These are phyloP conservation scores for Kluyveromyces siamensis DNA, from an alignment of 805 yeast genomes.

Conservation along the genomic window DNA sequence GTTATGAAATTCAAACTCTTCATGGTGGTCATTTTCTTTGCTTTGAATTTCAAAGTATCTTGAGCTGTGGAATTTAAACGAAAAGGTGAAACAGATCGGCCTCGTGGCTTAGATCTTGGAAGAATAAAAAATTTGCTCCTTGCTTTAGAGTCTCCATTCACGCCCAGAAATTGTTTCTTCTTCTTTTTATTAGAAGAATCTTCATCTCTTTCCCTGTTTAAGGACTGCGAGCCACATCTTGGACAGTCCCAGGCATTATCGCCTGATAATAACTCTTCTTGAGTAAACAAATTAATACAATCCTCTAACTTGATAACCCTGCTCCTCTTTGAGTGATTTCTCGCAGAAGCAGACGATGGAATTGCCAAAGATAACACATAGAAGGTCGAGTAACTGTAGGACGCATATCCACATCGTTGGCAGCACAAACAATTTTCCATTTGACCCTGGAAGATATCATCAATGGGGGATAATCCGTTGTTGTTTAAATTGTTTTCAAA, in stretches of 20 bases:
- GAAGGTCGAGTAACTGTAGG: constrained; percentile 53
- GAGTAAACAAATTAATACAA: constrained; percentile 51
- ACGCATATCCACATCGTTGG: constrained; percentile 52
- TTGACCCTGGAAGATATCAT: constrained; percentile 64
- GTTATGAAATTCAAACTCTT: constrained; percentile 70
- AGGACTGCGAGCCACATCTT: constrained; percentile 35
- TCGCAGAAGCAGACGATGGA: constrained; percentile 30
- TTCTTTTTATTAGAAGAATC: constrained; percentile 4
- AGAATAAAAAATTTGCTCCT: constrained; percentile 15
- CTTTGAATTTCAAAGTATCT: constrained; percentile 6
- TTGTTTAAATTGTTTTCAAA: constrained; percentile 38
- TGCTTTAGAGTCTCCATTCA: constrained; percentile 2
- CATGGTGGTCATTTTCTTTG: constrained; percentile 35
- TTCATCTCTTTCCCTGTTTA: constrained; percentile 3
- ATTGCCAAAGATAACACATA: constrained; percentile 56
- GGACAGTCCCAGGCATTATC: constrained; percentile 86
- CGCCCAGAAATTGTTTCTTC: constrained; percentile 1
- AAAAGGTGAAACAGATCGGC: constrained; percentile 27
- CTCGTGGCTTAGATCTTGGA: constrained; percentile 17
- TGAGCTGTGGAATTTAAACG: constrained; percentile 24
- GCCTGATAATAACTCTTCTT: constrained; percentile 55
- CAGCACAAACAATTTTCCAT: constrained; percentile 56
- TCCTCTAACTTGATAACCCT: constrained; percentile 45
- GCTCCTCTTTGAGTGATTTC: constrained; percentile 21
- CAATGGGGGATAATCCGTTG: constrained; percentile 62